Percentiles rank a stretch among this genome's conserved stretches.
Conservation (phyloP, 2,329 filamentous ascomycete genomes). For the Xylariaceae sp. region DNA sequence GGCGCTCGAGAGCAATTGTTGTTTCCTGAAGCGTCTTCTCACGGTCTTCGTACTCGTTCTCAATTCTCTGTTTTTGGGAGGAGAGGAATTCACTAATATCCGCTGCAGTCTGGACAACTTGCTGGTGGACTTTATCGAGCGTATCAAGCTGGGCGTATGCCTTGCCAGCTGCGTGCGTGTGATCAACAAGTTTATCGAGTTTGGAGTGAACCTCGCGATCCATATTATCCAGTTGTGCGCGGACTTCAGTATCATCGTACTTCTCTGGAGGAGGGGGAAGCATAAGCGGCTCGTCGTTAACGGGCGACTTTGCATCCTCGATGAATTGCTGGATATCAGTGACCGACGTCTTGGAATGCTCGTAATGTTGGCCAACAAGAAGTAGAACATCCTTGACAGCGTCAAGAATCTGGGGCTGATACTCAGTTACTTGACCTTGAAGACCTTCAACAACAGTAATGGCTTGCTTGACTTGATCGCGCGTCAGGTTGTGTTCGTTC, state of each 20-base stretch:
- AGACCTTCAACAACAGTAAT: constrained; percentile 71
- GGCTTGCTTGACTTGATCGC: constrained; percentile 75
- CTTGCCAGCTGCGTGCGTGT: constrained; percentile 64
- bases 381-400: constrained; percentile 81
- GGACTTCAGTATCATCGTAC: constrained; percentile 34
- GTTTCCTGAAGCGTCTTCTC: constrained; percentile 79
- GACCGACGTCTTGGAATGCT: constrained; percentile 72
- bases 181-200: constrained; percentile 56
- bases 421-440: constrained; percentile 75
- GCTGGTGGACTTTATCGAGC: constrained; percentile 83
- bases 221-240: constrained; percentile 30
- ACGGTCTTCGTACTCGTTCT: constrained; percentile 74
- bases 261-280: constrained; percentile 55
- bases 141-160: constrained; percentile 74
- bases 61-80: constrained; percentile 70
- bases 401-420: constrained; percentile 84
- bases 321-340: constrained; percentile 57
- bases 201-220: constrained; percentile 29
- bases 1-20: constrained; percentile 75
- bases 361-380: constrained; percentile 81
- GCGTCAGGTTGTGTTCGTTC: constrained; percentile 77
- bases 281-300: constrained; percentile 41
- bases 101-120: constrained; percentile 79
- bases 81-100: constrained; percentile 83
- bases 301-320: constrained; percentile 55